Conservation (phyloP, 805 yeast species). For the Saturnispora ahearnii region DNA sequence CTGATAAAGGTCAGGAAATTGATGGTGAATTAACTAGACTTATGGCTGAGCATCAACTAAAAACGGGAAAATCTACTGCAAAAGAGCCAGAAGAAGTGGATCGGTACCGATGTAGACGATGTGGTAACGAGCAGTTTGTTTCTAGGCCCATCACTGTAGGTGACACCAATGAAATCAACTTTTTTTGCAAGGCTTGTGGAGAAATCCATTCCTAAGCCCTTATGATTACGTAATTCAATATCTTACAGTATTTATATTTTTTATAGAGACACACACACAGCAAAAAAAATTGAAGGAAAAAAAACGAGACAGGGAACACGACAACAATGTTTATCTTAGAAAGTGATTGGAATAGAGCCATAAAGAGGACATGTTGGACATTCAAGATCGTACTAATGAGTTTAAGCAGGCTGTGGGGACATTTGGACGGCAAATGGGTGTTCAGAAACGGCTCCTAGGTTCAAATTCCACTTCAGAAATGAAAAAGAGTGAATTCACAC, state of each 20-base stretch:
- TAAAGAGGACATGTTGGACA: conserved; percentile 19
- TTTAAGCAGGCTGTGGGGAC: conserved; percentile 86
- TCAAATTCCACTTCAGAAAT: not conserved
- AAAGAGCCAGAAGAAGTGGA: not conserved
- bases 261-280: not conserved
- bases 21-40: conserved; percentile 5
- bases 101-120: conserved; percentile 13
- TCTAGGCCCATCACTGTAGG: conserved; percentile 18
- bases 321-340: not conserved
- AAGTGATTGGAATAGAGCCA: not conserved
- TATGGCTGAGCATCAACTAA: not conserved
- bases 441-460: conserved; percentile 12
- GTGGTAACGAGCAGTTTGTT: conserved; percentile 19
- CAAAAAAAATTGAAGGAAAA: not conserved
- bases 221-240: not conserved
- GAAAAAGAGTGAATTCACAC: conserved; percentile 50
- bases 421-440: conserved; percentile 40
- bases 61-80: not conserved
- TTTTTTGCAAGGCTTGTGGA: conserved; percentile 25
- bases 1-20: conserved; percentile 1
- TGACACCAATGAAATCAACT: conserved; percentile 15
- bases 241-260: not conserved
- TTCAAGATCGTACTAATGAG: conserved; percentile 84
- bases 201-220: conserved; percentile 1
- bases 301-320: not conserved